These are phyloP conservation scores for Arthrobotrys musiformis DNA, from an alignment of 2,329 filamentous ascomycete genomes.

Conservation along the genomic window DNA sequence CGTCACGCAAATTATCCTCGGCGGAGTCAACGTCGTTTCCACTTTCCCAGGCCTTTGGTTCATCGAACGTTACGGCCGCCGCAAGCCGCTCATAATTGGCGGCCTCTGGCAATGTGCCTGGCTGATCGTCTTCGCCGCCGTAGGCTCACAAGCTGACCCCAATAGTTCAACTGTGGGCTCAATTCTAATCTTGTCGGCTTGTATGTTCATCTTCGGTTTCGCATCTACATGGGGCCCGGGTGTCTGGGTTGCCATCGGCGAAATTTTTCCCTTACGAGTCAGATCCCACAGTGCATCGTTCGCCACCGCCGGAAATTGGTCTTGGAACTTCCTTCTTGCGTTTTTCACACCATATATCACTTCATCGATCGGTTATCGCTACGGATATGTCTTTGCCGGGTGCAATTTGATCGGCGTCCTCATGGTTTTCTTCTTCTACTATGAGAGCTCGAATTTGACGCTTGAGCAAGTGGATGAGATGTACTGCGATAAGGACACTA, in stretches of 20 bases:
- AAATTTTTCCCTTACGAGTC: conserved; percentile 74
- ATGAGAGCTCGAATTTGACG: conserved; percentile 77
- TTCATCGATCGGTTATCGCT: conserved; percentile 75
- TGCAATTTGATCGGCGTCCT: conserved; percentile 74
- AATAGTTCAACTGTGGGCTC: conserved; percentile 65
- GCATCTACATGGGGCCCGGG: conserved; percentile 77
- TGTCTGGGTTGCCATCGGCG: conserved; percentile 76
- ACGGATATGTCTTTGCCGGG: conserved; percentile 79
- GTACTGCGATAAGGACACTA: conserved; percentile 73
- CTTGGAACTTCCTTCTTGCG: conserved; percentile 78
- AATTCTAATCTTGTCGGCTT: conserved; percentile 75
- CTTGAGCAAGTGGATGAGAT: conserved; percentile 84
- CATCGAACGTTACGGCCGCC: conserved; percentile 75
- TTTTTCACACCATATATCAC: conserved; percentile 87
- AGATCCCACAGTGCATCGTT: conserved; percentile 72
- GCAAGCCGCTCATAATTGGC: conserved; percentile 74
- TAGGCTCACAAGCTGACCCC: conserved; percentile 63
- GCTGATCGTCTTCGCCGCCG: conserved; percentile 73
- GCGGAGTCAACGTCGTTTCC: conserved; percentile 74
- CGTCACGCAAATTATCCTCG: conserved; percentile 75
- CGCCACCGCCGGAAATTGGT: conserved; percentile 73
- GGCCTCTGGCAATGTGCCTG: conserved; percentile 75
- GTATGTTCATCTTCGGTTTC: conserved; percentile 74
- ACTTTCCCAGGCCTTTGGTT: conserved; percentile 76
- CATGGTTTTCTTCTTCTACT: conserved; percentile 80